These are phyloP conservation scores for Cryptococcus sp. DNA, from an alignment of 1,284 basidiomycete genomes.

Conservation along the genomic window DNA sequence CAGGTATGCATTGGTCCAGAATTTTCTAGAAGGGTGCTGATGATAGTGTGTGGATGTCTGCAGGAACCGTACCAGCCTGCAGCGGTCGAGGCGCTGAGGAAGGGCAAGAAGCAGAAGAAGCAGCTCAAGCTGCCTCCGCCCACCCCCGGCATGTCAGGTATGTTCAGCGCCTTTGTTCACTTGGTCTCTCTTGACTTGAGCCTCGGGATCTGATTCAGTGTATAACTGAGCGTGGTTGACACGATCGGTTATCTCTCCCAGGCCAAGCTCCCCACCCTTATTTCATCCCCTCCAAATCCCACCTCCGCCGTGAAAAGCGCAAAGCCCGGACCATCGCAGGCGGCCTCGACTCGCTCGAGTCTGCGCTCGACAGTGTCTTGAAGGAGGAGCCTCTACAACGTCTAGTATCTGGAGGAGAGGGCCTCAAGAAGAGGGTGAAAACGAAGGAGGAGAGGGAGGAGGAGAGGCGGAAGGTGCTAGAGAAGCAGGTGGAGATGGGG, in stretches of 20 bases:
- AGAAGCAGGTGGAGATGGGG: conserved; percentile 21
- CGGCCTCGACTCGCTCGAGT: conserved; percentile 29
- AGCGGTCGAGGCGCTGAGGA: too few species aligned
- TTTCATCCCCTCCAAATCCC: conserved; percentile 38
- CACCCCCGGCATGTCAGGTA: background rate
- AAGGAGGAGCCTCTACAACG: background rate
- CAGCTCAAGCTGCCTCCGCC: background rate
- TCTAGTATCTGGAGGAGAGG: background rate
- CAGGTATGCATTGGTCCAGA: too few species aligned
- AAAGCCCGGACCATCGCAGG: conserved; percentile 39
- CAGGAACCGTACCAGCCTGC: background rate
- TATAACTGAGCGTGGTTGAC: background rate
- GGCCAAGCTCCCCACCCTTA: conserved; percentile 35
- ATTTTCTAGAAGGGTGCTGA: background rate
- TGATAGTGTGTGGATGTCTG: background rate
- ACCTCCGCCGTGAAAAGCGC: conserved; percentile 41
- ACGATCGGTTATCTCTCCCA: background rate
- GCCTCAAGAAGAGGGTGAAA: background rate
- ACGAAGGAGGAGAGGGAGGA: conserved; percentile 13
- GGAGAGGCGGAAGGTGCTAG: conserved; percentile 13
- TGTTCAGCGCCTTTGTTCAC: background rate
- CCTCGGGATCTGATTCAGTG: too few species aligned
- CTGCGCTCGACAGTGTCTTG: conserved; percentile 25
- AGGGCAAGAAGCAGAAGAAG: background rate
- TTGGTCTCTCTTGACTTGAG: background rate